phyloP scores from a whole-genome alignment of 257 asterid species.

The Nicotiana attenuata region DNA sequence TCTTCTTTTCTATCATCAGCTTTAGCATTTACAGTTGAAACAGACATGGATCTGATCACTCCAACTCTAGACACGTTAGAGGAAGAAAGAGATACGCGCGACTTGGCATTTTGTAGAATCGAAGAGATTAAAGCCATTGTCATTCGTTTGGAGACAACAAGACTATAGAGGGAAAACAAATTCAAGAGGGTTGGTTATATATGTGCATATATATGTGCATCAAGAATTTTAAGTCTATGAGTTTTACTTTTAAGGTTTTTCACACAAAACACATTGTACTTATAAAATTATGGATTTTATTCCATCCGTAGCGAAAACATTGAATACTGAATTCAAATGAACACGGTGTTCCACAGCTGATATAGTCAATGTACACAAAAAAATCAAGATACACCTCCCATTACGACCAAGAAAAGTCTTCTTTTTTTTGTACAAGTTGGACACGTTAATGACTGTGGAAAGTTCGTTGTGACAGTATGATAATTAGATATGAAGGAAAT shows the following conservation, averaged over 20 bases:
- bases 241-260: too few species aligned
- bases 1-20: conserved; percentile 38
- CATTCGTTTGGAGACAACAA: background rate
- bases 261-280: too few species aligned
- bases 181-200: too few species aligned
- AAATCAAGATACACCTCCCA: too few species aligned
- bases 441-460: background rate
- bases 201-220: too few species aligned
- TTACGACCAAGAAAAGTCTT: background rate
- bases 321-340: too few species aligned
- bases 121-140: conserved; percentile 21
- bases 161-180: too few species aligned
- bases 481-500: background rate
- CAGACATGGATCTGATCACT: conserved; percentile 14
- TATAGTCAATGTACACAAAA: too few species aligned
- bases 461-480: background rate
- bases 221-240: too few species aligned
- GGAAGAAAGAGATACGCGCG: conserved; percentile 1
- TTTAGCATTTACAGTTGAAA: conserved; percentile 15
- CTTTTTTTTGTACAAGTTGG: background rate
- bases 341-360: too few species aligned
- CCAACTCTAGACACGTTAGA: background rate
- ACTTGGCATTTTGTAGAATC: background rate
- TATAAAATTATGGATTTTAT: too few species aligned
- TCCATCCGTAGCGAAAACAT: too few species aligned